These are phyloP conservation scores for Teratosphaeria pseudoeucalypti DNA, from an alignment of 2,329 filamentous ascomycete species.

Conservation along the genomic window DNA sequence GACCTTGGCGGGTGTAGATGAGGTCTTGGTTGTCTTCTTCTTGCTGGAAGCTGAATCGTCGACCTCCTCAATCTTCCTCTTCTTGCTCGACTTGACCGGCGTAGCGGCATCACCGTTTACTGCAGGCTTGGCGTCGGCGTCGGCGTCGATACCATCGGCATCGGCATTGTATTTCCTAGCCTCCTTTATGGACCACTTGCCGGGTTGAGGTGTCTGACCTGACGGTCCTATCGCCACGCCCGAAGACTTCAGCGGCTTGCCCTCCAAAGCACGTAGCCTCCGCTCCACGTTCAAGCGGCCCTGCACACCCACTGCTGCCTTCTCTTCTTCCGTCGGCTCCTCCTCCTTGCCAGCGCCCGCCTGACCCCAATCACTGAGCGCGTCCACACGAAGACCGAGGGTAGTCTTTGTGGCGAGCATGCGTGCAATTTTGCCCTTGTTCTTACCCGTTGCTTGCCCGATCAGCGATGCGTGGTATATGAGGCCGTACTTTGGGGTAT, in stretches of 20 bases:
- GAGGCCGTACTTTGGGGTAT: conserved; percentile 95
- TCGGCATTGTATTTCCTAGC: conserved; percentile 89
- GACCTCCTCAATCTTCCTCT: conserved; percentile 39
- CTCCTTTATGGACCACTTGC: conserved; percentile 88
- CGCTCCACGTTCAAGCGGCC: conserved; percentile 65
- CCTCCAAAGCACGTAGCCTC: conserved; percentile 68
- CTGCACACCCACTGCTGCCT: conserved; percentile 65
- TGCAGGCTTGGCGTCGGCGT: conserved; percentile 57
- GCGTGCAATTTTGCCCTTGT: conserved; percentile 99
- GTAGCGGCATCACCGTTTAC: conserved; percentile 42
- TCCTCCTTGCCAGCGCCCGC: conserved; percentile 52
- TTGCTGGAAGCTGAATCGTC: conserved; percentile 8
- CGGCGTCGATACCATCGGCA: conserved; percentile 69
- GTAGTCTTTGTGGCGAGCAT: conserved; percentile 91
- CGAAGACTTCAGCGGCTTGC: conserved; percentile 74
- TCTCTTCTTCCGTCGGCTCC: conserved; percentile 73
- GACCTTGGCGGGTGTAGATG: conserved; percentile 2
- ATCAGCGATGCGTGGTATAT: conserved; percentile 90
- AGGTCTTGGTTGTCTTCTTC: conserved; percentile 6
- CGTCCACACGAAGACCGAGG: conserved; percentile 85
- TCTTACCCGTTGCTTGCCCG: conserved; percentile 91
- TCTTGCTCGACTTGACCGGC: conserved; percentile 30
- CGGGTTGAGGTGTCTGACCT: conserved; percentile 48
- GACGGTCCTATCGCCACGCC: conserved; percentile 66
- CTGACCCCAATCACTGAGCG: conserved; percentile 65